Percentiles rank a stretch among this genome's conserved stretches.
phyloP scores from a whole-genome alignment of 441 rosid genomes.

The Mallotus japonicus region DNA sequence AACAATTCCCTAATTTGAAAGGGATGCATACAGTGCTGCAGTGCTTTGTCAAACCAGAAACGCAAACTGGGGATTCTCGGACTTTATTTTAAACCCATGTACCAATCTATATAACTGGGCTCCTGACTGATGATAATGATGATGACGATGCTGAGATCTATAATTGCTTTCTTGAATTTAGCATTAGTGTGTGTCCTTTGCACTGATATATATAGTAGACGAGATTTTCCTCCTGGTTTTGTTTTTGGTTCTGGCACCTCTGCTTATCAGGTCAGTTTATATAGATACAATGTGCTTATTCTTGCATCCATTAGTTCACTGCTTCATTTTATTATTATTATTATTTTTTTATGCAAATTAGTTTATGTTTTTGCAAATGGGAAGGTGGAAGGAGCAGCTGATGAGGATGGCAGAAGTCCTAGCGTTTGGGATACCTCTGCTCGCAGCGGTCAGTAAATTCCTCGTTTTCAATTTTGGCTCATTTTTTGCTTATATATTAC shows the following conservation, averaged over 20 bases:
- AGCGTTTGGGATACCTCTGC: slow-evolving; percentile 63
- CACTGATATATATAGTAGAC: slow-evolving; percentile 35
- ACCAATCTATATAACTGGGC: too few species aligned
- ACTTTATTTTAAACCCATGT: too few species aligned
- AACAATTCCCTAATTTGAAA: too few species aligned
- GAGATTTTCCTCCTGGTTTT: slow-evolving; percentile 49
- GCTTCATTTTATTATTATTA: background rate
- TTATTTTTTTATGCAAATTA: background rate
- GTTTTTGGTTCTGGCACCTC: slow-evolving; percentile 56
- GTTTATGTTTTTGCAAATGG: background rate
- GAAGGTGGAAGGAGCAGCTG: slow-evolving; percentile 67
- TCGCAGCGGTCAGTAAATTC: slow-evolving; percentile 33
- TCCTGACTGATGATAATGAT: too few species aligned
- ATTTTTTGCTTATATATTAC: too few species aligned
- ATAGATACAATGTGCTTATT: too few species aligned
- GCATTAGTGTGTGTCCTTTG: slow-evolving; percentile 9
- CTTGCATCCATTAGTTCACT: too few species aligned
- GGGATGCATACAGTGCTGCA: too few species aligned
- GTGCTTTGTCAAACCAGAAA: too few species aligned
- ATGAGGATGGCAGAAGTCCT: slow-evolving; percentile 60
- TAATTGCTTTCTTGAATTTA: too few species aligned
- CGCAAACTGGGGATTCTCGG: too few species aligned
- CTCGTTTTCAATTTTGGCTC: background rate
- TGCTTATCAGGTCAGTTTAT: slow-evolving; percentile 53
- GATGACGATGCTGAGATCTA: too few species aligned